phyloP scores from a whole-genome alignment of 768 basidiomycete genomes.

The Lactarius sp. region DNA sequence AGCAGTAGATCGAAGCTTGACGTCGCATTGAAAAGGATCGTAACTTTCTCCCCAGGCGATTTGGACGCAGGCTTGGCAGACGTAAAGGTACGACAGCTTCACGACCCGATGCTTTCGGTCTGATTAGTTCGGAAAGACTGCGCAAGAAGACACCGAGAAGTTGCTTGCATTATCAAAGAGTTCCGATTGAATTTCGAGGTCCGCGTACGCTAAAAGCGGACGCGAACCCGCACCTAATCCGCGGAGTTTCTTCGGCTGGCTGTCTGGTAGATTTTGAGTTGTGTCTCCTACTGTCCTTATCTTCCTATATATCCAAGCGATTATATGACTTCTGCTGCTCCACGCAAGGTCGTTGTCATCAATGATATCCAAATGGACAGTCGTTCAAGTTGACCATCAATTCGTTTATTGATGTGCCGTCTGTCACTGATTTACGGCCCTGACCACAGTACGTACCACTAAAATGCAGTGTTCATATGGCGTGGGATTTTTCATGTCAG shows the following conservation, averaged over 20 bases:
- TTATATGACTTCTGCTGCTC: neutral
- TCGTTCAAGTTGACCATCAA: too few relatives aligned
- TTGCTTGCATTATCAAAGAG: neutral
- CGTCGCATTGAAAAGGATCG: conserved; percentile 11
- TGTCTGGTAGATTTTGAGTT: neutral
- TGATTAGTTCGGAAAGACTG: conserved; percentile 5
- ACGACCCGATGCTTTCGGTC: neutral
- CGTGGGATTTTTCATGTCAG: too few relatives aligned
- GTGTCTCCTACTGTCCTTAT: neutral
- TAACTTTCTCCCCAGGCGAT: neutral
- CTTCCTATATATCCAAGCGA: neutral
- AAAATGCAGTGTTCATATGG: too few relatives aligned
- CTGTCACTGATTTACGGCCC: neutral
- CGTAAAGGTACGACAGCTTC: conserved; percentile 9
- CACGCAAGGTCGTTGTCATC: neutral
- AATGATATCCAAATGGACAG: neutral
- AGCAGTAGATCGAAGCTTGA: conserved; percentile 14
- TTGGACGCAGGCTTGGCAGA: neutral
- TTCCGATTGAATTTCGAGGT: neutral
- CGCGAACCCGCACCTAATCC: neutral
- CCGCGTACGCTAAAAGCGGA: neutral
- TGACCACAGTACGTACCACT: too few relatives aligned
- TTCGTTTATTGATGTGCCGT: too few relatives aligned
- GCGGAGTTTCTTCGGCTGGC: neutral
- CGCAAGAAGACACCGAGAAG: conserved; percentile 2